A percentile compares a stretch with the other conserved stretches of the same genome.
Conservation (phyloP, 768 basidiomycete species). For the Neoboletus brunneissimus region DNA sequence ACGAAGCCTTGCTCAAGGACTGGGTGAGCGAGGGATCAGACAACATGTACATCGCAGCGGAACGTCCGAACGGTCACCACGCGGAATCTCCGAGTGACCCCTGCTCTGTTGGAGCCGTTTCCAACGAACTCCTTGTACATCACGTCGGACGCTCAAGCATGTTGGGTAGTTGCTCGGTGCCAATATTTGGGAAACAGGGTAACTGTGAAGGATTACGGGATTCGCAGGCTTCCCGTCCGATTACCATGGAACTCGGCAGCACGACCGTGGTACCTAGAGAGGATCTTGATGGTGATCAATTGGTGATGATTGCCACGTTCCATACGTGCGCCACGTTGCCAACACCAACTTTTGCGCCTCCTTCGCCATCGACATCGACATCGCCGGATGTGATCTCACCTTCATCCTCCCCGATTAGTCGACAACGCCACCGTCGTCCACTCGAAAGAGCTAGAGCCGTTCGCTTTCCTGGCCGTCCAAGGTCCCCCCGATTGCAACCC, state of each 20-base stretch:
- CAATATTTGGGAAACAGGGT: not conserved
- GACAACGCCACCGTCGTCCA: slow-evolving; percentile 28
- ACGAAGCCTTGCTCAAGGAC: slow-evolving; percentile 1
- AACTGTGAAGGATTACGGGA: slow-evolving; percentile 5
- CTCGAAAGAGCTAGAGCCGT: slow-evolving; percentile 34
- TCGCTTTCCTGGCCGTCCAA: slow-evolving; percentile 26
- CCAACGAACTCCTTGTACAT: not conserved
- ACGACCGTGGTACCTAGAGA: slow-evolving; percentile 10
- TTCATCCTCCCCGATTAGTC: slow-evolving; percentile 19
- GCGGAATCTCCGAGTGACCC: slow-evolving; percentile 1
- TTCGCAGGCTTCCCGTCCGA: slow-evolving; percentile 17
- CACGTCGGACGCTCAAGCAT: not conserved
- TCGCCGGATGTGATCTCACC: slow-evolving; percentile 24
- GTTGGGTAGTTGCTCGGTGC: not conserved
- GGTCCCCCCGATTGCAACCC: slow-evolving; percentile 23
- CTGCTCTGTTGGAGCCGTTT: not conserved
- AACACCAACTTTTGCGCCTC: slow-evolving; percentile 28
- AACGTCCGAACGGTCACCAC: not conserved
- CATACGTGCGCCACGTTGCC: slow-evolving; percentile 28
- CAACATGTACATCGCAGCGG: not conserved
- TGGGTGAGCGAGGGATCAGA: slow-evolving; percentile 4
- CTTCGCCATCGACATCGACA: slow-evolving; percentile 30
- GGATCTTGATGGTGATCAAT: slow-evolving; percentile 21
- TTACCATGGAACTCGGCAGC: slow-evolving; percentile 11
- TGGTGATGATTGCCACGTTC: slow-evolving; percentile 15